Percentiles rank a stretch among this genome's conserved stretches.
These are phyloP conservation scores for Paecilomyces sp. DNA, from an alignment of 2,329 filamentous ascomycete species.

Conservation along the genomic window DNA sequence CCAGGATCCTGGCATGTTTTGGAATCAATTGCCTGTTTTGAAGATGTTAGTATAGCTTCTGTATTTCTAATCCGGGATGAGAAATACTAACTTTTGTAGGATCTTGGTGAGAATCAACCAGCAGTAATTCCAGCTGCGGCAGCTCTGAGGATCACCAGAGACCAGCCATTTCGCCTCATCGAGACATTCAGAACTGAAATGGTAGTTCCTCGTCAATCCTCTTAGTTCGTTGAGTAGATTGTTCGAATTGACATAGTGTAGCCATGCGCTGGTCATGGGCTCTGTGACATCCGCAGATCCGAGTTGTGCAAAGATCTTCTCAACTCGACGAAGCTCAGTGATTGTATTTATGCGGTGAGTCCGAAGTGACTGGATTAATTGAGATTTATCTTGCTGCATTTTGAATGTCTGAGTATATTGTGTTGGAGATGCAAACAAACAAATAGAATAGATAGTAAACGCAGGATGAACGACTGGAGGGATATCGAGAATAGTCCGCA, in stretches of 20 bases:
- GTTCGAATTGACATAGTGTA: constrained; percentile 63
- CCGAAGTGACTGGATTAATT: constrained; percentile 57
- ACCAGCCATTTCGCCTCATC: constrained; percentile 60
- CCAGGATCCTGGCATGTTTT: constrained; percentile 55
- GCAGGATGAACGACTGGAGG: not conserved
- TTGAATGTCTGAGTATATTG: not conserved
- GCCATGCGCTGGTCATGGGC: constrained; percentile 65
- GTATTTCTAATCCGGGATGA: not conserved
- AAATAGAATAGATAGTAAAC: not conserved
- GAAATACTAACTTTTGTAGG: constrained; percentile 50
- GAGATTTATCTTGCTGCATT: constrained; percentile 39
- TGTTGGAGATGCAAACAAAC: not conserved
- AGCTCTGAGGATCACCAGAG: constrained; percentile 55
- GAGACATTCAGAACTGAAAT: constrained; percentile 58
- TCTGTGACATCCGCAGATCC: constrained; percentile 53
- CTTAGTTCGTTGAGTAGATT: constrained; percentile 64
- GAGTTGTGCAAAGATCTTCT: constrained; percentile 55
- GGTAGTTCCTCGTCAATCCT: constrained; percentile 59
- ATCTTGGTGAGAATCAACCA: constrained; percentile 66
- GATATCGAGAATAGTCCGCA: not conserved
- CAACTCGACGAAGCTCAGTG: constrained; percentile 64
- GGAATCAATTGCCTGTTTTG: constrained; percentile 50
- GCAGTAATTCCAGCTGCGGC: constrained; percentile 68
- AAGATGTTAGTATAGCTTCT: not conserved
- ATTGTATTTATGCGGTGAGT: constrained; percentile 67